Evolutionary conservation across 305 asterid genomes (phyloP).

Genomic region (Ajuga reptans): DNA sequence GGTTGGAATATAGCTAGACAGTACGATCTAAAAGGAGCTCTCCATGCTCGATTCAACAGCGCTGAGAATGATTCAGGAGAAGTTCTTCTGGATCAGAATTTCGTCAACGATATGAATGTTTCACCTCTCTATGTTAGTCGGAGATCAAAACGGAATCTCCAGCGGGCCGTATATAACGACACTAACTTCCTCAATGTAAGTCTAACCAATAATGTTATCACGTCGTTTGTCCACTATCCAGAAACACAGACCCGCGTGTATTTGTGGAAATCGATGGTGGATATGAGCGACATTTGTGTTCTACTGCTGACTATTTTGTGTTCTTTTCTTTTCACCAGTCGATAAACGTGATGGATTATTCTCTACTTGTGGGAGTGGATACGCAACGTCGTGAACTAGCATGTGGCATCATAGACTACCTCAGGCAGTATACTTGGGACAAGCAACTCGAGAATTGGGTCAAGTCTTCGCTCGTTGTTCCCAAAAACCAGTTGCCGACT

Average conservation of each 20-base stretch:
- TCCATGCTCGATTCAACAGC: slow-evolving; percentile 61
- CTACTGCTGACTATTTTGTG: not conserved
- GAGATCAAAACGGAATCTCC: slow-evolving; percentile 64
- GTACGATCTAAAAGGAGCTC: slow-evolving; percentile 92
- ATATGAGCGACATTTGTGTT: too few species aligned
- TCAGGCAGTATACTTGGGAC: slow-evolving; percentile 98
- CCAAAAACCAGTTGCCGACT: slow-evolving; percentile 77
- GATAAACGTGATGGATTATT: slow-evolving; percentile 91
- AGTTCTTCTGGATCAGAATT: slow-evolving; percentile 89
- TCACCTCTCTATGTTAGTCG: slow-evolving; percentile 83
- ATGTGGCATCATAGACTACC: slow-evolving; percentile 91
- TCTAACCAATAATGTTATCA: not conserved
- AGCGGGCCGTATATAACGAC: slow-evolving; percentile 92
- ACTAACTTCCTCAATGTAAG: slow-evolving; percentile 78
- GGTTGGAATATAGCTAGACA: slow-evolving; percentile 57
- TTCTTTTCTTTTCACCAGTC: slow-evolving; percentile 35
- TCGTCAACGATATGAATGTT: slow-evolving; percentile 78
- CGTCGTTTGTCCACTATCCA: not conserved
- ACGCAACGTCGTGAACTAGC: slow-evolving; percentile 52
- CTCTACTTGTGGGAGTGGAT: slow-evolving; percentile 92
- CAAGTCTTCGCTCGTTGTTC: slow-evolving; percentile 81
- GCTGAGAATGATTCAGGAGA: slow-evolving; percentile 54
- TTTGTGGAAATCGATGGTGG: not conserved
- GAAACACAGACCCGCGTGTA: not conserved
- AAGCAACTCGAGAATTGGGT: slow-evolving; percentile 94